These are phyloP conservation scores for Mucor lusitanicus DNA, from an alignment of 371 early-diverging fungal species.

Conservation along the genomic window DNA sequence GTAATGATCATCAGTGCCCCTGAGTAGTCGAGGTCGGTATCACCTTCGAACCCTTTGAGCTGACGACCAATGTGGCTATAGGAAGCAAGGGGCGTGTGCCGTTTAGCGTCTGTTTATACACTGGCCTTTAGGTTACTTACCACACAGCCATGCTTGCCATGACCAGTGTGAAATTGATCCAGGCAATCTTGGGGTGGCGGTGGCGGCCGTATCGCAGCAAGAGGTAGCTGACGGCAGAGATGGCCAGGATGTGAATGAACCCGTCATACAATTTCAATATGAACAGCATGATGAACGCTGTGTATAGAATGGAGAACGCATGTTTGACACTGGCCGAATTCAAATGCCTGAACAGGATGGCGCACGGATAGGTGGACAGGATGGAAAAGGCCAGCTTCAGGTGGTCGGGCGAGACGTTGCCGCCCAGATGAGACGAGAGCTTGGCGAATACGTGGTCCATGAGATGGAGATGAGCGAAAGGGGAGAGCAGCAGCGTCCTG, in stretches of 20 bases:
- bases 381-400: conserved; percentile 59
- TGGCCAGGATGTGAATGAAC: conserved; percentile 63
- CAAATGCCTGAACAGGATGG: conserved; percentile 55
- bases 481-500: background rate
- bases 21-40: conserved; percentile 76
- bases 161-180: conserved; percentile 67
- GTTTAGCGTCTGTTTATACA: background rate
- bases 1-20: conserved; percentile 91
- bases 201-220: conserved; percentile 42
- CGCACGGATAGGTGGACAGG: conserved; percentile 56
- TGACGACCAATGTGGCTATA: conserved; percentile 67
- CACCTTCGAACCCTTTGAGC: conserved; percentile 47
- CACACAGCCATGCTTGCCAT: conserved; percentile 79
- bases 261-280: conserved; percentile 65
- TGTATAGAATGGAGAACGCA: conserved; percentile 67
- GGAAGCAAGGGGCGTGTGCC: background rate
- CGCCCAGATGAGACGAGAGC: conserved; percentile 21
- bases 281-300: conserved; percentile 59
- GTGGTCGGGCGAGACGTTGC: conserved; percentile 48
- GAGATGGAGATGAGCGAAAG: background rate
- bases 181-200: conserved; percentile 54
- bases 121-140: conserved; percentile 37
- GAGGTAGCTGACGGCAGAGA: conserved; percentile 59
- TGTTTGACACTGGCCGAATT: conserved; percentile 61
- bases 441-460: conserved; percentile 30